These are phyloP conservation scores for Daldinia loculata DNA, from an alignment of 495 filamentous ascomycete genomes.

Conservation along the genomic window DNA sequence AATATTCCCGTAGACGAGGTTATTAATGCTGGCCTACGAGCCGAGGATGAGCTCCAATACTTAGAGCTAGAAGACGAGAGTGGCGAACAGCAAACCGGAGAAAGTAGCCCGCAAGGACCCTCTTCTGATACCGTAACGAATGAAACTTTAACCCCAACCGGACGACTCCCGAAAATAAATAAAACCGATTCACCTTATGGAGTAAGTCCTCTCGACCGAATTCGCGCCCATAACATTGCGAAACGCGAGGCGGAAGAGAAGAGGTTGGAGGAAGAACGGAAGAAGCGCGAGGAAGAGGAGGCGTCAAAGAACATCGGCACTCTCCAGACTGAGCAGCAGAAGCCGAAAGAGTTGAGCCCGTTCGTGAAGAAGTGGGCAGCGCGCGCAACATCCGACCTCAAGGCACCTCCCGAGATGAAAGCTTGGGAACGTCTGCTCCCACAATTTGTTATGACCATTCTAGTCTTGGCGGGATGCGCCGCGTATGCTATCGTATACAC, in stretches of 20 bases:
- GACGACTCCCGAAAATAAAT: conserved; percentile 29
- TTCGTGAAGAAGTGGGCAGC: conserved; percentile 49
- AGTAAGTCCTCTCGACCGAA: conserved; percentile 56
- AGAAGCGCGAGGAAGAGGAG: conserved; percentile 61
- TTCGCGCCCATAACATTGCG: conserved; percentile 56
- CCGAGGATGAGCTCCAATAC: conserved; percentile 66
- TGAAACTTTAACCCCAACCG: conserved; percentile 27
- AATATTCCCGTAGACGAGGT: conserved; percentile 80
- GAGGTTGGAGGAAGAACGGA: conserved; percentile 53
- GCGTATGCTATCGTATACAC: conserved; percentile 68
- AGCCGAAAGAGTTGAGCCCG: conserved; percentile 46
- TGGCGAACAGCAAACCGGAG: conserved; percentile 35
- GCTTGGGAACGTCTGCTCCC: conserved; percentile 70
- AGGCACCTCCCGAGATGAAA: conserved; percentile 59
- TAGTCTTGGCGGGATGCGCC: conserved; percentile 60
- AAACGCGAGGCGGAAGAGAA: conserved; percentile 50
- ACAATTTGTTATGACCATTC: conserved; percentile 64
- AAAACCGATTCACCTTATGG: conserved; percentile 55
- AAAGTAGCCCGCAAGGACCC: conserved; percentile 47
- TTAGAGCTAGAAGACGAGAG: conserved; percentile 56
- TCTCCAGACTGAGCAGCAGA: conserved; percentile 52
- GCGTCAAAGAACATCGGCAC: conserved; percentile 62
- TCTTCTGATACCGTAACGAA: conserved; percentile 55
- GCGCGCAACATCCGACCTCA: conserved; percentile 52
- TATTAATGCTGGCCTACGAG: conserved; percentile 59